phyloP scores from a whole-genome alignment of 1,139 yeast species.

The Kurtzmaniella natalensis region DNA sequence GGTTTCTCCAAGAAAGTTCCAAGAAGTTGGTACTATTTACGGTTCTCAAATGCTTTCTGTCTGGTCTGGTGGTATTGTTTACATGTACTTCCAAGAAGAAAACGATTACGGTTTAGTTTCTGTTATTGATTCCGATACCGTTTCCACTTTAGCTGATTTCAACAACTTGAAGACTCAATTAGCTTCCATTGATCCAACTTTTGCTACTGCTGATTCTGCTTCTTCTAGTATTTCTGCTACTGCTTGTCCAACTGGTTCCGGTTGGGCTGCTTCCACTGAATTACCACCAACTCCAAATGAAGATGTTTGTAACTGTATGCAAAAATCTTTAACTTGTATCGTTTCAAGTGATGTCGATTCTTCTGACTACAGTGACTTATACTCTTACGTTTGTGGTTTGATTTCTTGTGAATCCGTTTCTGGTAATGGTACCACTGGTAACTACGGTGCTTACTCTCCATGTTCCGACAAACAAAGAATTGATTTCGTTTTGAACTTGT shows the following conservation, averaged over 20 bases:
- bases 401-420: constrained; percentile 50
- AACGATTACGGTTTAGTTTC: constrained; percentile 79
- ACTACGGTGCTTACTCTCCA: constrained; percentile 59
- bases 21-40: constrained; percentile 63
- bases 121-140: constrained; percentile 35
- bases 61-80: constrained; percentile 92
- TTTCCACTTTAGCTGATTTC: constrained; percentile 45
- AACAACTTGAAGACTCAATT: constrained; percentile 53
- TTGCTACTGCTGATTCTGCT: constrained; percentile 23
- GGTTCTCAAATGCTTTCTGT: constrained; percentile 65
- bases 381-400: constrained; percentile 46
- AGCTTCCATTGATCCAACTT: constrained; percentile 45
- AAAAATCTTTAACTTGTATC: constrained; percentile 46
- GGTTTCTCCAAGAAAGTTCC: constrained; percentile 59
- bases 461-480: constrained; percentile 58
- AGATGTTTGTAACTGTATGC: constrained; percentile 55
- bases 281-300: constrained; percentile 71
- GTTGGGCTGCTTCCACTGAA: constrained; percentile 52
- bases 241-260: constrained; percentile 50
- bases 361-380: constrained; percentile 52
- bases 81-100: constrained; percentile 82
- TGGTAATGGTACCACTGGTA: constrained; percentile 57
- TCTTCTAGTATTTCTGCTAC: constrained; percentile 20
- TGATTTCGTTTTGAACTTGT: constrained; percentile 56
- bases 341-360: constrained; percentile 38